Evolutionary conservation across 1,284 basidiomycete genomes (phyloP).

Genomic region (Sanghuangporus sanghuang): DNA sequence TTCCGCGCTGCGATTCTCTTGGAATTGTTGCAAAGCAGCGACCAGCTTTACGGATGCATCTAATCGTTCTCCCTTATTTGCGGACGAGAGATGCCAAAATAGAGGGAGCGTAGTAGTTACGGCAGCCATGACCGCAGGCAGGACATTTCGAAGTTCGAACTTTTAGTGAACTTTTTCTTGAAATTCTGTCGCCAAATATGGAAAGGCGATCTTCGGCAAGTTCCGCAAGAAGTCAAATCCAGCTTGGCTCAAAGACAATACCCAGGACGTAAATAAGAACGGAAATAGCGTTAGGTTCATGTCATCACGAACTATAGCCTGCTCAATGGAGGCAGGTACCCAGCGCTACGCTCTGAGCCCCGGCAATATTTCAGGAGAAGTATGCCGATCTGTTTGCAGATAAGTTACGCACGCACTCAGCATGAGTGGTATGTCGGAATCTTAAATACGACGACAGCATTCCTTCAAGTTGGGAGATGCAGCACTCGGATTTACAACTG

Average conservation of each 20-base stretch:
- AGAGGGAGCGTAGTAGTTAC: slow-evolving; percentile 86
- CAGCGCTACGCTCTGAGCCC: too few species aligned
- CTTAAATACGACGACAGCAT: too few species aligned
- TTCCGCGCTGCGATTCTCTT: slow-evolving; percentile 46
- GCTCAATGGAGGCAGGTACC: too few species aligned
- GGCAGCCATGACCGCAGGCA: slow-evolving; percentile 17
- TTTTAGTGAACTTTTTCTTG: neutral
- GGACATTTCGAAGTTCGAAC: neutral
- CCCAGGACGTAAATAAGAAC: neutral
- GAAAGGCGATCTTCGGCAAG: neutral
- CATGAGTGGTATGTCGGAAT: too few species aligned
- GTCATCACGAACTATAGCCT: too few species aligned
- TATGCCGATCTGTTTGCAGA: too few species aligned
- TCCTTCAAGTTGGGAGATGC: too few species aligned
- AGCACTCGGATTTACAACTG: too few species aligned
- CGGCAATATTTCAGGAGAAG: too few species aligned
- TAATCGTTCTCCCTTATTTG: slow-evolving; percentile 73
- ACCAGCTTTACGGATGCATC: slow-evolving; percentile 86
- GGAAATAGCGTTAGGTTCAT: neutral
- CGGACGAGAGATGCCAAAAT: slow-evolving; percentile 92
- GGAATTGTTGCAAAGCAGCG: slow-evolving; percentile 76
- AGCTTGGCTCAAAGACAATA: neutral
- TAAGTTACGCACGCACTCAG: too few species aligned
- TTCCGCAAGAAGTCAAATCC: neutral
- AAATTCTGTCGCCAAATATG: neutral